phyloP scores from a whole-genome alignment of 192 early-diverging fungal genomes.

The Entomortierella lignicola region DNA sequence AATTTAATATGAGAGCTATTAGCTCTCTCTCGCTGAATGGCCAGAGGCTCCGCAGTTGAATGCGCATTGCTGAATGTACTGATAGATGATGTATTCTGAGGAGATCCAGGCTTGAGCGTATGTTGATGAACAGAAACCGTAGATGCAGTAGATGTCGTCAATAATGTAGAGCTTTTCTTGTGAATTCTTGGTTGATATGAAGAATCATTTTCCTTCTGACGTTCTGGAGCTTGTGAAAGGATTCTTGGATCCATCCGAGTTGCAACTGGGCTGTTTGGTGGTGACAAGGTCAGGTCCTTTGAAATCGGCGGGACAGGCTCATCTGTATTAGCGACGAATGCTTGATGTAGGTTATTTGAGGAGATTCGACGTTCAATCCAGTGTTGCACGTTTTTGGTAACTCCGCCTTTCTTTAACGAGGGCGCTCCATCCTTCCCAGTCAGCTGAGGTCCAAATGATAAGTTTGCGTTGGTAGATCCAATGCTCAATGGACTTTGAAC shows the following conservation, averaged over 20 bases:
- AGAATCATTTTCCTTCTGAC: neutral
- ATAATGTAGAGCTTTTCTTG: slow-evolving; percentile 19
- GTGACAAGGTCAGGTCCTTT: slow-evolving; percentile 9
- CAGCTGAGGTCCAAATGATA: neutral
- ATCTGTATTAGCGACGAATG: slow-evolving; percentile 19
- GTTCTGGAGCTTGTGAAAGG: neutral
- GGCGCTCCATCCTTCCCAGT: neutral
- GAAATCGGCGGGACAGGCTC: slow-evolving; percentile 22
- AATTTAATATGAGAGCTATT: neutral
- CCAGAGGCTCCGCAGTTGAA: neutral
- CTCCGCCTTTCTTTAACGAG: slow-evolving; percentile 9
- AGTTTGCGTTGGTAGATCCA: neutral
- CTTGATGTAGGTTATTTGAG: slow-evolving; percentile 12
- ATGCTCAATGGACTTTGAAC: neutral
- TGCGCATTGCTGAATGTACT: neutral
- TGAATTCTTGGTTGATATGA: neutral
- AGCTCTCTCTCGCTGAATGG: neutral
- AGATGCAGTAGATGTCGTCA: slow-evolving; percentile 3
- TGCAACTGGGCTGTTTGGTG: slow-evolving; percentile 9
- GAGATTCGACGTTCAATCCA: slow-evolving; percentile 38
- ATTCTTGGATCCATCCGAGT: neutral
- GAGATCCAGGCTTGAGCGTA: neutral
- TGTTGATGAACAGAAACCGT: neutral
- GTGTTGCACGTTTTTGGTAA: slow-evolving; percentile 22
- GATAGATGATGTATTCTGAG: neutral